Conservation (phyloP, 2,329 filamentous ascomycete species). For the Aspergillus calidoustus region DNA sequence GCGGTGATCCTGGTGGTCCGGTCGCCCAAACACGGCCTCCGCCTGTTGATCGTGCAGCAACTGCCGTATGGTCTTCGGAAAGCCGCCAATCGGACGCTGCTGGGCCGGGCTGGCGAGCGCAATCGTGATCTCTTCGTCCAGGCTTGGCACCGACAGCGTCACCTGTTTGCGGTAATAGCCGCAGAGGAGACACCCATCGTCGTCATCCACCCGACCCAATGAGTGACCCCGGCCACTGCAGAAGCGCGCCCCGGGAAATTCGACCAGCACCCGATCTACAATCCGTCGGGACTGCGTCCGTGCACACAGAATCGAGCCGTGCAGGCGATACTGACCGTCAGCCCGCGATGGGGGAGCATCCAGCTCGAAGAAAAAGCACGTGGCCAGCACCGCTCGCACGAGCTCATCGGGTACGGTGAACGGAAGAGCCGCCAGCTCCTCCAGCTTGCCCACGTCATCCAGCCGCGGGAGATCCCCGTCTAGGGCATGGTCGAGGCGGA, state of each 20-base stretch:
- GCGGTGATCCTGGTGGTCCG: slow-evolving; percentile 19
- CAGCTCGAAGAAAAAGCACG: slow-evolving; percentile 29
- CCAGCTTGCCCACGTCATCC: slow-evolving; percentile 18
- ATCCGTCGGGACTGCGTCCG: background rate
- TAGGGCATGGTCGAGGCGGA: slow-evolving; percentile 19
- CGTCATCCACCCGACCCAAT: slow-evolving; percentile 16
- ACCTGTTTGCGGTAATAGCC: slow-evolving; percentile 27
- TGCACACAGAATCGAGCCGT: background rate
- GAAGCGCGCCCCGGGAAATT: background rate
- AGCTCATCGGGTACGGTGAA: slow-evolving; percentile 22
- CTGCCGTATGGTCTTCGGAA: slow-evolving; percentile 21
- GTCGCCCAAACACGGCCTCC: slow-evolving; percentile 20
- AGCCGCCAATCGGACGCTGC: slow-evolving; percentile 20
- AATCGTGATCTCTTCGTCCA: slow-evolving; percentile 22
- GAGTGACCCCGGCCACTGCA: slow-evolving; percentile 1
- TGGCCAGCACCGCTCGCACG: slow-evolving; percentile 22
- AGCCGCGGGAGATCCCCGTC: slow-evolving; percentile 15
- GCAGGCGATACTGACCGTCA: slow-evolving; percentile 7
- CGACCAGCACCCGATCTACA: background rate
- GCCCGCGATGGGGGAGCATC: slow-evolving; percentile 15
- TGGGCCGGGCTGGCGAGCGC: slow-evolving; percentile 4
- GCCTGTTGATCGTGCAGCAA: slow-evolving; percentile 23
- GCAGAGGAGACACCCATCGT: slow-evolving; percentile 22
- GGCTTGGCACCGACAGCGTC: too few relatives aligned
- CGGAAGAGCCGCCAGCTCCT: slow-evolving; percentile 11